Percentiles rank a stretch among this genome's conserved stretches.
Evolutionary conservation across 1,284 basidiomycete species (phyloP).

Genomic region (Cutaneotrichosporon sp.): DNA sequence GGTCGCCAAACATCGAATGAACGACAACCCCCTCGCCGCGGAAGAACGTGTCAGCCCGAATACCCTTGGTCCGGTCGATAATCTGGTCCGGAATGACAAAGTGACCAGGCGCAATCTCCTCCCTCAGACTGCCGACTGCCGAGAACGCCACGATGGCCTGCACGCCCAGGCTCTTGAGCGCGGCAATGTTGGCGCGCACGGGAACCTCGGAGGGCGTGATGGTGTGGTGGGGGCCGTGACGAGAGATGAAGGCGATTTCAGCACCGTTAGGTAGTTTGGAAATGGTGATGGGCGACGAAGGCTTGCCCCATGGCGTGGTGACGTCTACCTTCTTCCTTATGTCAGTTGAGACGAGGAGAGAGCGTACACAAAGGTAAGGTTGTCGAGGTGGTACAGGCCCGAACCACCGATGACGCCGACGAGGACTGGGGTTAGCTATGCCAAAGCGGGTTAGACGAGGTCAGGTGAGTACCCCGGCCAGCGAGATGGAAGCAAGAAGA

Average conservation of each 20-base stretch:
- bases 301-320: conserved; percentile 79
- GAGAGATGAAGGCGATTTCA: conserved; percentile 84
- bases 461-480: neutral
- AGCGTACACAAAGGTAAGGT: conserved; percentile 71
- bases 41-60: conserved; percentile 84
- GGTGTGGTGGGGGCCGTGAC: conserved; percentile 79
- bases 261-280: conserved; percentile 73
- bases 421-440: conserved; percentile 58
- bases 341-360: conserved; percentile 4
- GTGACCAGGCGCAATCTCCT: conserved; percentile 88
- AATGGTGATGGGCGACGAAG: conserved; percentile 89
- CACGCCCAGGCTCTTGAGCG: conserved; percentile 87
- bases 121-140: conserved; percentile 91
- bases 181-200: conserved; percentile 88
- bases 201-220: conserved; percentile 74
- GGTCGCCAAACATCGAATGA: conserved; percentile 92
- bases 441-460: neutral
- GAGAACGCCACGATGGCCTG: conserved; percentile 88
- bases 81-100: conserved; percentile 89
- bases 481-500: no score
- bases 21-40: conserved; percentile 77
- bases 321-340: conserved; percentile 61
- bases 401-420: conserved; percentile 83
- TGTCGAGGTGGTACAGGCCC: conserved; percentile 84
- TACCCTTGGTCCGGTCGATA: conserved; percentile 93